These are phyloP conservation scores for Cyberlindnera misumaiensis DNA, from an alignment of 805 yeast genomes.

Conservation along the genomic window DNA sequence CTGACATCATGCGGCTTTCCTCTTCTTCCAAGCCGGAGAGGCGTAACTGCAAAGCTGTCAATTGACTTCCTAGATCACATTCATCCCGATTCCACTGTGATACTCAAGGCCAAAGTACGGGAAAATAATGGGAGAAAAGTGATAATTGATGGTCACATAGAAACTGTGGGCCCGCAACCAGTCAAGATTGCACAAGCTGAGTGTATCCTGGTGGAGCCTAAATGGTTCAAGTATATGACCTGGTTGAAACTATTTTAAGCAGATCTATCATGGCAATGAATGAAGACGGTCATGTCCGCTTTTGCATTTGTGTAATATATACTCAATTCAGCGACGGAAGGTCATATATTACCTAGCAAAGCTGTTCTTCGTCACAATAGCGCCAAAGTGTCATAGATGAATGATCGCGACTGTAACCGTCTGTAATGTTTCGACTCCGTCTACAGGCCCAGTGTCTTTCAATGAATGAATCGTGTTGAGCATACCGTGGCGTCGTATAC, in stretches of 20 bases:
- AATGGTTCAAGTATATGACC: conserved; percentile 69
- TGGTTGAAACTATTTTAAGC: conserved; percentile 42
- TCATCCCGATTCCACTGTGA: conserved; percentile 53
- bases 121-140: conserved; percentile 77
- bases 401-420: too few species aligned
- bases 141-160: conserved; percentile 60
- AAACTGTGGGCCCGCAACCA: conserved; percentile 39
- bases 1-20: conserved; percentile 84
- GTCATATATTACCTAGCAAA: too few species aligned
- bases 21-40: conserved; percentile 68
- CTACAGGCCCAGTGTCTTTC: too few species aligned
- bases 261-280: not conserved
- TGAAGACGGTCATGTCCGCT: too few species aligned
- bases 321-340: too few species aligned
- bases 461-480: too few species aligned
- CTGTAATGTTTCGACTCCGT: too few species aligned
- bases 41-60: conserved; percentile 79
- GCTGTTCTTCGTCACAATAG: too few species aligned
- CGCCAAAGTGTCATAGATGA: too few species aligned
- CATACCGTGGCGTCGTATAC: too few species aligned
- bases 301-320: too few species aligned
- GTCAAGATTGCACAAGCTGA: conserved; percentile 50
- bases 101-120: conserved; percentile 59
- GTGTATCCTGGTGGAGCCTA: conserved; percentile 79
- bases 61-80: conserved; percentile 49